Evolutionary conservation across 1,139 yeast genomes (phyloP).

Genomic region (Protomyces arabidopsidicola): DNA sequence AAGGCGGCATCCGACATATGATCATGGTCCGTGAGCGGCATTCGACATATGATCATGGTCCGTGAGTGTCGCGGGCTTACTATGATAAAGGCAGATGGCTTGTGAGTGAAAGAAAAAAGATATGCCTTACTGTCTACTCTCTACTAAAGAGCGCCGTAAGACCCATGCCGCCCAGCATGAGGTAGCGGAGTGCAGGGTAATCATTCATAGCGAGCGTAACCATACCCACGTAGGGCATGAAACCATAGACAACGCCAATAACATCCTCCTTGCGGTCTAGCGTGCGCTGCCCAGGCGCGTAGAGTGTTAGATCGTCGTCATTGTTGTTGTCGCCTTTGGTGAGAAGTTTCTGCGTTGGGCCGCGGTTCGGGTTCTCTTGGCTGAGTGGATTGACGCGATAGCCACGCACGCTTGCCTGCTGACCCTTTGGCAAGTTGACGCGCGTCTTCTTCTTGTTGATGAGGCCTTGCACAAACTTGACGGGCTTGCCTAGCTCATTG

Average conservation of each 20-base stretch:
- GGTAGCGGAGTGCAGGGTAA: slow-evolving; percentile 68
- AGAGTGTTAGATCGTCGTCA: slow-evolving; percentile 80
- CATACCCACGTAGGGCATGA: slow-evolving; percentile 87
- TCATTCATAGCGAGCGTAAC: slow-evolving; percentile 74
- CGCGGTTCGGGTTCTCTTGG: slow-evolving; percentile 32
- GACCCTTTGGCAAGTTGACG: background rate
- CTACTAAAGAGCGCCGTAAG: slow-evolving; percentile 42
- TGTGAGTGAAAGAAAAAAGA: too few relatives aligned
- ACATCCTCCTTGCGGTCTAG: slow-evolving; percentile 71
- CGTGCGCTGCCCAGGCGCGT: slow-evolving; percentile 71
- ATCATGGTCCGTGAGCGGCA: too few relatives aligned
- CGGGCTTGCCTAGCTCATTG: slow-evolving; percentile 21
- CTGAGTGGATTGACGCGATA: slow-evolving; percentile 14
- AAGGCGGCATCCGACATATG: too few relatives aligned
- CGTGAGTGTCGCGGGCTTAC: too few relatives aligned
- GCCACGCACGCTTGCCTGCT: slow-evolving; percentile 1
- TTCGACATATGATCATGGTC: too few relatives aligned
- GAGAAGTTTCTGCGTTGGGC: slow-evolving; percentile 46
- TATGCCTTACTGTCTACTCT: slow-evolving; percentile 35
- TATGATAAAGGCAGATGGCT: too few relatives aligned
- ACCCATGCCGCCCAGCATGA: slow-evolving; percentile 64
- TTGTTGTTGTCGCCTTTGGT: slow-evolving; percentile 98
- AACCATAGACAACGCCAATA: slow-evolving; percentile 85
- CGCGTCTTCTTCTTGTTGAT: background rate
- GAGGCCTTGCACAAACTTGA: background rate